phyloP scores from a whole-genome alignment of 2,329 filamentous ascomycete genomes.

The Davidsoniella australis region DNA sequence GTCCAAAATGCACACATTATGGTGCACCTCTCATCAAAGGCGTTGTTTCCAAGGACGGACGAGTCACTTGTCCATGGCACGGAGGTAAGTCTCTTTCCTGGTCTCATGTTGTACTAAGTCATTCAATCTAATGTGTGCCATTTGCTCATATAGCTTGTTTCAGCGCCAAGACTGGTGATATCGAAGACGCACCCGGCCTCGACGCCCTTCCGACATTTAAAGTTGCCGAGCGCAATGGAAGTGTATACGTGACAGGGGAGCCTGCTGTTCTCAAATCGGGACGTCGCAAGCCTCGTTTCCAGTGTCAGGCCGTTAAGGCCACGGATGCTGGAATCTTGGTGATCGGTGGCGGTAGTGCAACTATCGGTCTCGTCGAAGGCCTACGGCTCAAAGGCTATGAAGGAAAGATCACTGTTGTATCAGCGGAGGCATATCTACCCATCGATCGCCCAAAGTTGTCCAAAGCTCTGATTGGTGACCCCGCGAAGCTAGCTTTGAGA shows the following conservation, averaged over 20 bases:
- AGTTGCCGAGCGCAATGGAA: conserved; percentile 62
- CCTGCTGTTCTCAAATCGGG: conserved; percentile 62
- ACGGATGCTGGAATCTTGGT: conserved; percentile 44
- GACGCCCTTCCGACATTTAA: conserved; percentile 75
- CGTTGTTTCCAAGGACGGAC: conserved; percentile 63
- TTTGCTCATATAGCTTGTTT: conserved; percentile 55
- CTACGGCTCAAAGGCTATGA: conserved; percentile 67
- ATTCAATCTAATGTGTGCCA: conserved; percentile 5
- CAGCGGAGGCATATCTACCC: conserved; percentile 67
- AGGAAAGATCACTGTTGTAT: conserved; percentile 67
- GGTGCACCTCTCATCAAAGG: conserved; percentile 80
- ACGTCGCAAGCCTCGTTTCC: conserved; percentile 39
- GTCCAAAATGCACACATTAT: conserved; percentile 78
- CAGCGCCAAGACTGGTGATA: conserved; percentile 72
- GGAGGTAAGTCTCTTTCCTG: conserved; percentile 43
- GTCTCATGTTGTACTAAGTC: not conserved
- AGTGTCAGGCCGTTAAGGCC: conserved; percentile 34
- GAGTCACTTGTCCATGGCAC: conserved; percentile 90
- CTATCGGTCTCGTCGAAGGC: conserved; percentile 65
- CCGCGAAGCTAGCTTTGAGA: conserved; percentile 60
- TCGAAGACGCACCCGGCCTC: conserved; percentile 84
- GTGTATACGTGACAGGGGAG: conserved; percentile 69
- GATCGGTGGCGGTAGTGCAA: conserved; percentile 73
- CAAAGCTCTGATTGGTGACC: conserved; percentile 75
- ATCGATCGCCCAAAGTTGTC: conserved; percentile 93